These are phyloP conservation scores for Xylariomycetidae sp. DNA, from an alignment of 2,329 filamentous ascomycete genomes.

Conservation along the genomic window DNA sequence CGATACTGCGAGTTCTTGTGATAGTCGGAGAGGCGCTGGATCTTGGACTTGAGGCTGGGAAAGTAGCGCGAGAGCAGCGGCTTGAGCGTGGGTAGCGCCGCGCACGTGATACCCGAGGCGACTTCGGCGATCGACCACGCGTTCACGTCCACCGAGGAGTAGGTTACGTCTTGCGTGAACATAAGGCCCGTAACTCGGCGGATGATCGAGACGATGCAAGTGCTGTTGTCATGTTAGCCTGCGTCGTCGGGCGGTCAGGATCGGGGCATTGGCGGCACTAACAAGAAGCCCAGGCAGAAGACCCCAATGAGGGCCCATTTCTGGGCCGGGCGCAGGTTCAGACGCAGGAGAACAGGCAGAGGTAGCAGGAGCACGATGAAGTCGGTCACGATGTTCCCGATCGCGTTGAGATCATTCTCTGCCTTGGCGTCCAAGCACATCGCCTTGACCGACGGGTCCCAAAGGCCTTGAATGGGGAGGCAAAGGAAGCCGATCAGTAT, in stretches of 20 bases:
- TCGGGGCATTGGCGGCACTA: background rate
- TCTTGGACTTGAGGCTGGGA: conserved; percentile 2
- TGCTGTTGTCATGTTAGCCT: conserved; percentile 1
- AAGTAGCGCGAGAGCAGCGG: conserved; percentile 1
- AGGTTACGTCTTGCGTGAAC: conserved; percentile 2
- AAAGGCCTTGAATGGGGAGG: conserved; percentile 2
- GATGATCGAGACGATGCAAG: conserved; percentile 5
- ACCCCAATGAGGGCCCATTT: conserved; percentile 4
- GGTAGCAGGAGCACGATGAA: conserved; percentile 5
- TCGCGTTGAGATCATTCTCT: conserved; percentile 1
- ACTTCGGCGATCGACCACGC: conserved; percentile 5
- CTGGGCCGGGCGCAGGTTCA: conserved; percentile 1
- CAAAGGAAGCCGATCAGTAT: conserved; percentile 3
- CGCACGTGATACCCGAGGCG: conserved; percentile 3
- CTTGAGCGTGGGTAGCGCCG: conserved; percentile 3
- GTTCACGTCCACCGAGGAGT: conserved; percentile 1
- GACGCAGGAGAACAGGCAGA: conserved; percentile 2
- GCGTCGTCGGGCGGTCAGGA: too few species aligned
- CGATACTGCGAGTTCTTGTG: background rate
- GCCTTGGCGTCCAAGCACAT: conserved; percentile 1
- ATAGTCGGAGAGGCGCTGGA: conserved; percentile 1
- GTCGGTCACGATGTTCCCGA: conserved; percentile 5
- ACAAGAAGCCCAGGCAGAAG: conserved; percentile 4
- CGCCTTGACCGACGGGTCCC: conserved; percentile 1
- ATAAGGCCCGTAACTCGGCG: conserved; percentile 1